Evolutionary conservation across 768 basidiomycete genomes (phyloP).

Genomic region (Porpolomopsis calyptriformis): DNA sequence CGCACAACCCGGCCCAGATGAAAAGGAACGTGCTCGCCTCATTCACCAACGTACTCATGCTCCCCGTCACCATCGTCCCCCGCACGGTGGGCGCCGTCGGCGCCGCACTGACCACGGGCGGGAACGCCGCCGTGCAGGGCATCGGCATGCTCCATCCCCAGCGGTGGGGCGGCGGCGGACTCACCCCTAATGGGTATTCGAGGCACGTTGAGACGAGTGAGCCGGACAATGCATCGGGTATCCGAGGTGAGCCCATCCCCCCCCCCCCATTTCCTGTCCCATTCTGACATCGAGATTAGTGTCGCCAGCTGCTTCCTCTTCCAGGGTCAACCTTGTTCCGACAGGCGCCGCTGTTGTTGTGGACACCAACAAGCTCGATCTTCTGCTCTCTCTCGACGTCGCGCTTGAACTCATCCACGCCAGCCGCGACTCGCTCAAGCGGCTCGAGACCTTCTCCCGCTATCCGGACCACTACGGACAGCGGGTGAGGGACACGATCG

Average conservation of each 20-base stretch:
- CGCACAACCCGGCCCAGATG: conserved; percentile 81
- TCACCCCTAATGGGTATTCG: conserved; percentile 21
- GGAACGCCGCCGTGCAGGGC: conserved; percentile 70
- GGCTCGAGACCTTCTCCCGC: conserved; percentile 79
- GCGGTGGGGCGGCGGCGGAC: conserved; percentile 54
- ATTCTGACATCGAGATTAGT: too few relatives aligned
- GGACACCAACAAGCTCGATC: conserved; percentile 54
- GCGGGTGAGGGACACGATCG: conserved; percentile 84
- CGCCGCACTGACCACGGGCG: conserved; percentile 57
- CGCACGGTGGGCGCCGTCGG: conserved; percentile 64
- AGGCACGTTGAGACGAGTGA: conserved; percentile 26
- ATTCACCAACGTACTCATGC: conserved; percentile 78
- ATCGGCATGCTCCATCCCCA: conserved; percentile 86
- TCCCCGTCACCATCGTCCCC: conserved; percentile 95
- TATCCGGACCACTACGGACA: conserved; percentile 85
- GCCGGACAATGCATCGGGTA: too few relatives aligned
- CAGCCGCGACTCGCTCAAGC: conserved; percentile 82
- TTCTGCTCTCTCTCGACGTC: conserved; percentile 83
- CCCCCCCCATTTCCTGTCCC: too few relatives aligned
- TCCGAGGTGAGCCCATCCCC: too few relatives aligned
- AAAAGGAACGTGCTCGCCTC: conserved; percentile 90
- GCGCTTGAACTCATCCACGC: conserved; percentile 90
- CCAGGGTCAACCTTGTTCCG: background rate
- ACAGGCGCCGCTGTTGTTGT: background rate
- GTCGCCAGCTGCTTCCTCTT: background rate